phyloP scores from a whole-genome alignment of 2,329 filamentous ascomycete genomes.

The Zalaria obscura region DNA sequence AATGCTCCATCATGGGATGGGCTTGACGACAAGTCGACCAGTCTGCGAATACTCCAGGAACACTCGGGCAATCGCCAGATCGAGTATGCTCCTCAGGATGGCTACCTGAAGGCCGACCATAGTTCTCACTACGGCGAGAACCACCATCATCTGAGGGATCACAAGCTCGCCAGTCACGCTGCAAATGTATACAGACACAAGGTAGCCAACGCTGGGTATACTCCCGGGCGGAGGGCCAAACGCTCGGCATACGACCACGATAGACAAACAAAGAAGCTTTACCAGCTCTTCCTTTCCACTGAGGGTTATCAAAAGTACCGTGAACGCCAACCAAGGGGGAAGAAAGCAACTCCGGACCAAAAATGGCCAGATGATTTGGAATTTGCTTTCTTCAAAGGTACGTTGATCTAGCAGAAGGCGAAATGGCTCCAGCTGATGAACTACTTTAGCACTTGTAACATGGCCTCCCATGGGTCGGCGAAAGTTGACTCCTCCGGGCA shows the following conservation, averaged over 20 bases:
- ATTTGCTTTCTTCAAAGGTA: slow-evolving; percentile 33
- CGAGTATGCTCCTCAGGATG: slow-evolving; percentile 9
- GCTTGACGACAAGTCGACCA: slow-evolving; percentile 12
- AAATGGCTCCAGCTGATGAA: no score
- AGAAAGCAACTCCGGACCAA: slow-evolving; percentile 14
- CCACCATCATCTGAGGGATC: background rate
- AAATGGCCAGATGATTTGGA: slow-evolving; percentile 35
- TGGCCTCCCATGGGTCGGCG: slow-evolving; percentile 44
- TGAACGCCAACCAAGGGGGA: slow-evolving; percentile 23
- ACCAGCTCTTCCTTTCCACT: slow-evolving; percentile 16
- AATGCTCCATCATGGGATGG: slow-evolving; percentile 23
- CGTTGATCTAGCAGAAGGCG: slow-evolving; percentile 2
- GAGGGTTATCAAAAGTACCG: slow-evolving; percentile 33
- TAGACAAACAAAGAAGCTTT: slow-evolving; percentile 12
- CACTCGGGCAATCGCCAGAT: slow-evolving; percentile 27
- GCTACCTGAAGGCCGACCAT: slow-evolving; percentile 17
- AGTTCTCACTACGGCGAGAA: slow-evolving; percentile 15
- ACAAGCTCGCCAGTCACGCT: no score
- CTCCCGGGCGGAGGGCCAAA: no score
- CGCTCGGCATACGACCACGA: background rate
- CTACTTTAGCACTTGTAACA: slow-evolving; percentile 30
- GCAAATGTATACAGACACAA: no score
- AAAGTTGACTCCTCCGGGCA: slow-evolving; percentile 25
- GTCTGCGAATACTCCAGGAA: slow-evolving; percentile 24
- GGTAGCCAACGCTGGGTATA: no score